Evolutionary conservation across 2,329 filamentous ascomycete species (phyloP).

Genomic region (Elsinoe perseae): DNA sequence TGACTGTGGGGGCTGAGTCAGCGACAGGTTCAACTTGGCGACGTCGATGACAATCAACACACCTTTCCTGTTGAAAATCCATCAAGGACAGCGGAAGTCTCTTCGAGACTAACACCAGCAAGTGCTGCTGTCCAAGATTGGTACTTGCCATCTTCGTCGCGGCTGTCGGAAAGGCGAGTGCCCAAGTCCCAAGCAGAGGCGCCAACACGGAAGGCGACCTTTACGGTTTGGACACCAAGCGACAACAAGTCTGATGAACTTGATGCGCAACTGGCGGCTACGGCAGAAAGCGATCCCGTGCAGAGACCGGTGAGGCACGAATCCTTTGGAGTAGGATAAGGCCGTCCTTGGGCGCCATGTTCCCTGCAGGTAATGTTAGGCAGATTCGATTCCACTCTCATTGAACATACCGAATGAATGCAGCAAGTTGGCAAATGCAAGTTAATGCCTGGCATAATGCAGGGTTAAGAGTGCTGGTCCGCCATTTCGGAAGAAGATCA

Average conservation of each 20-base stretch:
- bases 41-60: not conserved
- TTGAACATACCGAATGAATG: constrained; percentile 19
- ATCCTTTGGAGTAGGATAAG: constrained; percentile 19
- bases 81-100: not conserved
- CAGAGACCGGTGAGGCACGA: constrained; percentile 21
- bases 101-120: constrained; percentile 6
- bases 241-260: constrained; percentile 19
- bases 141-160: constrained; percentile 4
- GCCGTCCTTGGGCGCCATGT: constrained; percentile 17
- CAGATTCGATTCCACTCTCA: not conserved
- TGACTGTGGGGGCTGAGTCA: constrained; percentile 13
- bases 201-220: constrained; percentile 41
- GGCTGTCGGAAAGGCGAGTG: not conserved
- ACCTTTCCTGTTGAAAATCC: constrained; percentile 11
- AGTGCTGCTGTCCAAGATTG: constrained; percentile 15
- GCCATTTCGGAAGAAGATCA: constrained; percentile 16
- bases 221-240: constrained; percentile 29
- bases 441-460: constrained; percentile 21
- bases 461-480: constrained; percentile 19
- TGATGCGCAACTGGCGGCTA: constrained; percentile 20
- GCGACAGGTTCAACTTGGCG: not conserved
- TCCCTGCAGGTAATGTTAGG: not conserved
- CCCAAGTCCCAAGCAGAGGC: constrained; percentile 22
- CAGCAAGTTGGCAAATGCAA: constrained; percentile 20
- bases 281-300: constrained; percentile 22